These are phyloP conservation scores for Solanum microdontum DNA, from an alignment of 257 asterid genomes.

Conservation along the genomic window DNA sequence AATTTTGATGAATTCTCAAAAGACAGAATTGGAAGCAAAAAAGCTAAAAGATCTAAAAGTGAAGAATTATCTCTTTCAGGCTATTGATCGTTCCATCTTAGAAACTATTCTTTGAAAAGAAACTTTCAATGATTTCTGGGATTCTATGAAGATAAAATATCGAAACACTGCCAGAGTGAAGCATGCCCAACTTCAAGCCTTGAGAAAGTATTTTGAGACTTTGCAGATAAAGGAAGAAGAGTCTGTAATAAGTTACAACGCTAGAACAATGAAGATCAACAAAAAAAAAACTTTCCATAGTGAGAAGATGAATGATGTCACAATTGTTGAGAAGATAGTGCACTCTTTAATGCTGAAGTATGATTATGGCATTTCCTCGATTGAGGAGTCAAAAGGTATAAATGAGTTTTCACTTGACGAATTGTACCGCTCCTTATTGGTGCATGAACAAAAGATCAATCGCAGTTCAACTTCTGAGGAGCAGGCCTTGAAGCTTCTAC, in stretches of 20 bases:
- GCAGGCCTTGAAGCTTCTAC: neutral
- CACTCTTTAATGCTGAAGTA: neutral
- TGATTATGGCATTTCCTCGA: neutral
- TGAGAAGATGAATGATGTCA: neutral
- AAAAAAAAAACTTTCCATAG: too few species aligned
- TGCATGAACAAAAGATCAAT: neutral
- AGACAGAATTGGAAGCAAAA: neutral
- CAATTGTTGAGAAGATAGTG: neutral
- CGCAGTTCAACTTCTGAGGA: neutral
- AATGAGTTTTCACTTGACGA: neutral
- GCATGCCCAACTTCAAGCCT: neutral
- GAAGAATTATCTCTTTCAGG: neutral
- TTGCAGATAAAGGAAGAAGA: neutral
- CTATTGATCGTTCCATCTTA: neutral
- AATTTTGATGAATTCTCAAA: neutral
- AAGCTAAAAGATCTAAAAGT: neutral
- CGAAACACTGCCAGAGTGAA: neutral
- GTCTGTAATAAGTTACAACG: neutral
- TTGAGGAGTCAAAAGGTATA: neutral
- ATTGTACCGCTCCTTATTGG: neutral
- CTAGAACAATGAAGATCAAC: neutral
- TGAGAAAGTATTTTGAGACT: neutral
- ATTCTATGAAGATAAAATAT: neutral
- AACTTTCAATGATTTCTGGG: neutral
- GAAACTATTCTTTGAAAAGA: neutral